A percentile compares a stretch with the other conserved stretches of the same genome.
Evolutionary conservation across 2,329 filamentous ascomycete species (phyloP).

Genomic region (Bimuria novae-zelandiae): DNA sequence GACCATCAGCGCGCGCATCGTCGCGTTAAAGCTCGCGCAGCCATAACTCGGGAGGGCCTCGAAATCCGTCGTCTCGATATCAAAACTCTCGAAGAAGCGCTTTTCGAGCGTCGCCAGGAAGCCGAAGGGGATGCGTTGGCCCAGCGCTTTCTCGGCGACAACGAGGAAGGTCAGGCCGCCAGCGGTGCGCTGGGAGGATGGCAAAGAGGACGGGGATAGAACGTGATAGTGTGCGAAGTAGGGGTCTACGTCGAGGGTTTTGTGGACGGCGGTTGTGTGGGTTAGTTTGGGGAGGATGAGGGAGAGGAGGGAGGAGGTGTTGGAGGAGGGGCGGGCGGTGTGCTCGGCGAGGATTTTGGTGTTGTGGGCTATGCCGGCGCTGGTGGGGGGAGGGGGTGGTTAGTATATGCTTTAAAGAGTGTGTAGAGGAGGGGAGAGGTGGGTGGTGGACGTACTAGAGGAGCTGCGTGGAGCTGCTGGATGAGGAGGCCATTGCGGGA

Average conservation of each 20-base stretch:
- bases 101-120: slow-evolving; percentile 90
- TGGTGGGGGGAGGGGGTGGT: slow-evolving; percentile 45
- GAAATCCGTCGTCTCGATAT: slow-evolving; percentile 71
- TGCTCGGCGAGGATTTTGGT: slow-evolving; percentile 93
- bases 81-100: slow-evolving; percentile 77
- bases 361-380: slow-evolving; percentile 92
- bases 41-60: slow-evolving; percentile 83
- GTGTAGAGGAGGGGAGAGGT: neutral
- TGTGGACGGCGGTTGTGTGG: slow-evolving; percentile 79
- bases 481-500: slow-evolving; percentile 45
- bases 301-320: slow-evolving; percentile 85
- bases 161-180: slow-evolving; percentile 91
- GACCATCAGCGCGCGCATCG: slow-evolving; percentile 77
- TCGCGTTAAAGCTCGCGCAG: slow-evolving; percentile 81
- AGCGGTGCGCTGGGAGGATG: slow-evolving; percentile 58
- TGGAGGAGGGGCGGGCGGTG: slow-evolving; percentile 80
- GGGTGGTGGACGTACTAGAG: slow-evolving; percentile 48
- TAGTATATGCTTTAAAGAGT: slow-evolving; percentile 7
- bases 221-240: slow-evolving; percentile 96
- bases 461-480: slow-evolving; percentile 41
- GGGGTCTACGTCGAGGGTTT: slow-evolving; percentile 90
- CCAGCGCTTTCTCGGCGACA: slow-evolving; percentile 78
- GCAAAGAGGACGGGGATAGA: slow-evolving; percentile 73
- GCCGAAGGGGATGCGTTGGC: slow-evolving; percentile 88
- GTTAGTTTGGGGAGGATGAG: slow-evolving; percentile 94